Evolutionary conservation across 441 rosid species (phyloP), one percentile per base, ranked within the genome.

Genomic region (Arabidopsis lyrata): DNA sequence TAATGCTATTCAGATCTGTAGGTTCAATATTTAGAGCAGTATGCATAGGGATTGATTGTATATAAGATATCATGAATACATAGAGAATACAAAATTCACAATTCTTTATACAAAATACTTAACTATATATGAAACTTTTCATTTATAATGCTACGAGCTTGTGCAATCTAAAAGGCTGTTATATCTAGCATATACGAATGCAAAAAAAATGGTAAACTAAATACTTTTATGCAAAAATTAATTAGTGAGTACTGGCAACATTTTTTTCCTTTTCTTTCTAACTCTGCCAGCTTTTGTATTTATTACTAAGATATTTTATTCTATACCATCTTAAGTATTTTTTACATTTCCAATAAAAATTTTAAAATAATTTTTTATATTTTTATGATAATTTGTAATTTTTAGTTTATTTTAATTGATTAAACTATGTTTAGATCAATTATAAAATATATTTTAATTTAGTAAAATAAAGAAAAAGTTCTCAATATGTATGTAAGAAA

Each of bases 221-320:
- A 5, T 12, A 41, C 4, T 41, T 41, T 16, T 48, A 48, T 48
- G 12, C 5, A 22, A 15, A 15, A 16, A 8, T 36, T 41, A 45
- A 45, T 45, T 24, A 52, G 6, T 39, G 10, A 18, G 15, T 18
- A 35, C 10, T 72, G 48, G 20, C 48, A 72, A 49, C n/a, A n/a
- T 22, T 36, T 16, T 13, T 32, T 70, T 22, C 16, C 8, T n/a
- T 2, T 35, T 20, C n/a, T 5, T 11, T 5, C 14, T 5, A 34
- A 22, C 14, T 7, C 11, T 54, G 41, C 32, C 54, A 55, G 63
- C 13, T 49, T 54, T 32, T 31, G 16, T 8, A 32, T 56, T 32
- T 56, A 48, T 16, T 16, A 48, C 27, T 48, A 48, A 9, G 27
- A 9, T 18, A 48, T 48, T 48, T 18, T 16, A n/a, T 45, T 15